phyloP scores from a whole-genome alignment of 495 filamentous ascomycete genomes.

The Talaromyces wortmannii region DNA sequence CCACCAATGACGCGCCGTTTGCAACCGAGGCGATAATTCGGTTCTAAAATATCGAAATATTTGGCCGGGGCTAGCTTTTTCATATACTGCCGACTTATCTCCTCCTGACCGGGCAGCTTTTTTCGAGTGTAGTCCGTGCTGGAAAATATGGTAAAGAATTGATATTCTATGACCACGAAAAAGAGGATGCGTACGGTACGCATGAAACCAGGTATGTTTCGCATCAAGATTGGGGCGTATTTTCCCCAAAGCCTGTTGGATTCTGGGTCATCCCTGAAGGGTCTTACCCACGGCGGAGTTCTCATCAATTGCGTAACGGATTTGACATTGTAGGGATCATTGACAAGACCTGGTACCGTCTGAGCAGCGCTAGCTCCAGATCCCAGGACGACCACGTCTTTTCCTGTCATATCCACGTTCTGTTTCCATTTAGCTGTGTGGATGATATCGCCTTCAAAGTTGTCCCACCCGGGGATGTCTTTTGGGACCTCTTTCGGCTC shows the following conservation, averaged over 20 bases:
- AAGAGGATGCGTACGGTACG: slow-evolving; percentile 19
- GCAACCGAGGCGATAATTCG: slow-evolving; percentile 56
- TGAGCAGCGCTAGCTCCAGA: slow-evolving; percentile 50
- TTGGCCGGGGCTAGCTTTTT: slow-evolving; percentile 43
- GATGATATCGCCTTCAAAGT: slow-evolving; percentile 42
- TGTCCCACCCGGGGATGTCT: slow-evolving; percentile 45
- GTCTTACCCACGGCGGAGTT: slow-evolving; percentile 52
- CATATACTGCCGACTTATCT: slow-evolving; percentile 38
- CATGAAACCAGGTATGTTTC: slow-evolving; percentile 36
- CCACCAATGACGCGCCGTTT: slow-evolving; percentile 54
- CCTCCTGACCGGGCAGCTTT: slow-evolving; percentile 20
- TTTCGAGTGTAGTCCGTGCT: slow-evolving; percentile 21
- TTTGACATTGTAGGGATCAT: slow-evolving; percentile 38
- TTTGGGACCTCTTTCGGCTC: slow-evolving; percentile 45
- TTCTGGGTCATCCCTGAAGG: slow-evolving; percentile 5
- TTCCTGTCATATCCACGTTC: slow-evolving; percentile 30
- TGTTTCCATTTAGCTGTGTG: slow-evolving; percentile 49
- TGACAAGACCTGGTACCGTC: slow-evolving; percentile 29
- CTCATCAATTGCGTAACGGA: slow-evolving; percentile 58
- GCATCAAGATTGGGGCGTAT: slow-evolving; percentile 30
- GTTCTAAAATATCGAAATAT: slow-evolving; percentile 58
- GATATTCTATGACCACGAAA: slow-evolving; percentile 29
- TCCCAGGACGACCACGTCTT: slow-evolving; percentile 51
- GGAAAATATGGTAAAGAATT: slow-evolving; percentile 25
- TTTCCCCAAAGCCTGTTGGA: slow-evolving; percentile 25